Evolutionary conservation across 75 land plant species (phyloP).

Genomic region (Pinus tabuliformis): DNA sequence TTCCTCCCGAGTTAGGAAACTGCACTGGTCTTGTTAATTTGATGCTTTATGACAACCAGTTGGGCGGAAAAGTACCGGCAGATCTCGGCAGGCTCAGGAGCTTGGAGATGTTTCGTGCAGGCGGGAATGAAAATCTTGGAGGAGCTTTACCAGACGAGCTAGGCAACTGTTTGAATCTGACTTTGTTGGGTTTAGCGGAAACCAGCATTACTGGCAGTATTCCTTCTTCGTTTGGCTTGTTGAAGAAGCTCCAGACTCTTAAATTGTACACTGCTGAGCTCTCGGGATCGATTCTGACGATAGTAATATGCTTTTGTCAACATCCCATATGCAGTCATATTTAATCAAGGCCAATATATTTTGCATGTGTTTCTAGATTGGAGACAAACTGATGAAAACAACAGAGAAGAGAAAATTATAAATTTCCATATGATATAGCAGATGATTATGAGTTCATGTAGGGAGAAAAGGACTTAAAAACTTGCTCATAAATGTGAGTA

Average conservation of each 20-base stretch:
- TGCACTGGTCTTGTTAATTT: slow-evolving; percentile 37
- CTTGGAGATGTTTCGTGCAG: slow-evolving; percentile 55
- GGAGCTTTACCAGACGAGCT: slow-evolving; percentile 77
- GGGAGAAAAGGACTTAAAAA: too few species aligned
- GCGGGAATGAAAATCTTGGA: slow-evolving; percentile 70
- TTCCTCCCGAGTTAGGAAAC: slow-evolving; percentile 62
- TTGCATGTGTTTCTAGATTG: too few species aligned
- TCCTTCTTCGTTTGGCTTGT: slow-evolving; percentile 37
- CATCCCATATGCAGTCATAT: too few species aligned
- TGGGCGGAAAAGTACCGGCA: slow-evolving; percentile 60
- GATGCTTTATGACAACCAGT: slow-evolving; percentile 70
- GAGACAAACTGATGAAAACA: too few species aligned
- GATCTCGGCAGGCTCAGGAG: slow-evolving; percentile 41
- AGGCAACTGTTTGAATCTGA: slow-evolving; percentile 58
- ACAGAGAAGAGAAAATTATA: too few species aligned
- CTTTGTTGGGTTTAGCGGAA: slow-evolving; percentile 65
- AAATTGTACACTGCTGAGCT: slow-evolving; percentile 64
- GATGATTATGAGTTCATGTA: too few species aligned
- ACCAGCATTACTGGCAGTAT: slow-evolving; percentile 70
- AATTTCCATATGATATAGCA: too few species aligned
- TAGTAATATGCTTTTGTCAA: too few species aligned
- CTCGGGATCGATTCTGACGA: slow-evolving; percentile 67
- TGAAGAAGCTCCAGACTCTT: slow-evolving; percentile 64
- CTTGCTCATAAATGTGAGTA: too few species aligned
- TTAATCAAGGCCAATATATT: too few species aligned